Evolutionary conservation across 2,329 filamentous ascomycete species (phyloP), one percentile per base, ranked within the genome.

Genomic region (Alternaria dauci): DNA sequence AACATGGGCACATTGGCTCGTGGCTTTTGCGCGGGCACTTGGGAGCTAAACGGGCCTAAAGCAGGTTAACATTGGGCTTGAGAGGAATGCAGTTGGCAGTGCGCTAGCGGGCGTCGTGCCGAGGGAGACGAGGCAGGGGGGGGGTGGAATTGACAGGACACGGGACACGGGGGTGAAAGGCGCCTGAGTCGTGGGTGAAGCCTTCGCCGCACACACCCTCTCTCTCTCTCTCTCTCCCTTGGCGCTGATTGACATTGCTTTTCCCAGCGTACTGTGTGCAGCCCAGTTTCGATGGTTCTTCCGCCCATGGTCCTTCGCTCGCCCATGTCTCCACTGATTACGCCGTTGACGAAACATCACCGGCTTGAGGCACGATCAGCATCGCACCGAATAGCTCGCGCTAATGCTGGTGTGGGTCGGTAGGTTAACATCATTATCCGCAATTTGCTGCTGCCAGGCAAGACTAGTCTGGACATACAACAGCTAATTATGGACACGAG

Each of bases 11-110:
- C 58, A 59, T 63, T 64, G 59, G 59, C 66, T 66, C 61, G 62
- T 61, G 65, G 69, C 66, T 66, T 58, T 65, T 57, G 60, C 62
- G 66, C 64, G 59, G 59, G 63, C 60, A 62, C 61, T 64, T 68
- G 65, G 58, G 63, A 59, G 65, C 70, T 71, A 72, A 68, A 71
- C 62, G 63, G 61, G 58, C 63, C 69, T 71, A 71, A 70, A 68
- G 65, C 68, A 71, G 66, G 63, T 71, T 70, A 66, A 68, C 56
- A 65, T 56, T 56, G 53, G 58, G 61, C 63, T 63, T 64, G 63
- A 65, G 62, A 70, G 67, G 67, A 70, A 70, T 72, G 69, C 63
- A 63, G 63, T 55, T 55, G 62, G 55, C 47, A 46, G 41, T 55
- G 61, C 55, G 46, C 63, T 63, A 66, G 65, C 59, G 62, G 62